Evolutionary conservation across 805 yeast genomes (phyloP).

Genomic region (Yueomyces sp.): DNA sequence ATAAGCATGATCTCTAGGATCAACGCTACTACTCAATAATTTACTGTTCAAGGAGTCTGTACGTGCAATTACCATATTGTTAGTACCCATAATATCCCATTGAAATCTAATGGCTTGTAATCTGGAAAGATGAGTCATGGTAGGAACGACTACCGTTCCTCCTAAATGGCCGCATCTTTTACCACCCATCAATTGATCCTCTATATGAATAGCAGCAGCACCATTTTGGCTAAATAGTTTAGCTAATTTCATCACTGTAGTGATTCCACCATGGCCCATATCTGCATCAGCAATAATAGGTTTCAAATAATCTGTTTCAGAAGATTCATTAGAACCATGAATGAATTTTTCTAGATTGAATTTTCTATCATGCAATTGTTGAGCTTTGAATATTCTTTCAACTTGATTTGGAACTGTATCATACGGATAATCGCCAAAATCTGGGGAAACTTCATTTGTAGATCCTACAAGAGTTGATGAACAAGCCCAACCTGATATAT

Average conservation of each 20-base stretch:
- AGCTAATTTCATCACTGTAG: slow-evolving; percentile 51
- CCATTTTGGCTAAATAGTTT: slow-evolving; percentile 55
- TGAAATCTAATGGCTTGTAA: slow-evolving; percentile 46
- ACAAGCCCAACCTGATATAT: slow-evolving; percentile 52
- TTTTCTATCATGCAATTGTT: slow-evolving; percentile 42
- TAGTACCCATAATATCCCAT: slow-evolving; percentile 51
- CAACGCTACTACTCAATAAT: slow-evolving; percentile 37
- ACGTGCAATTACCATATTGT: slow-evolving; percentile 45
- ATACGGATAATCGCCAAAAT: slow-evolving; percentile 57
- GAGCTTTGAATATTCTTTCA: slow-evolving; percentile 44
- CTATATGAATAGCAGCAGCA: slow-evolving; percentile 53
- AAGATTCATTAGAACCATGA: slow-evolving; percentile 8
- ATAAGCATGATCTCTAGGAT: slow-evolving; percentile 43
- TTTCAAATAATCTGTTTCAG: slow-evolving; percentile 35
- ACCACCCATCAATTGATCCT: slow-evolving; percentile 53
- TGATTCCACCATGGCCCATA: slow-evolving; percentile 52
- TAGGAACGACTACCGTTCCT: slow-evolving; percentile 50
- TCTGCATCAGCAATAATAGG: slow-evolving; percentile 59
- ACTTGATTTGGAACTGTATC: slow-evolving; percentile 60
- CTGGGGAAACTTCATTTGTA: slow-evolving; percentile 52
- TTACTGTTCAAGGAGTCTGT: slow-evolving; percentile 46
- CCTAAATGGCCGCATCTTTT: slow-evolving; percentile 53
- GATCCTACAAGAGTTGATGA: slow-evolving; percentile 39
- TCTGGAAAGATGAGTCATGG: slow-evolving; percentile 40
- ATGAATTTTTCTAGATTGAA: slow-evolving; percentile 26